phyloP scores from a whole-genome alignment of 768 basidiomycete species.

The Kwoniella sp. region DNA sequence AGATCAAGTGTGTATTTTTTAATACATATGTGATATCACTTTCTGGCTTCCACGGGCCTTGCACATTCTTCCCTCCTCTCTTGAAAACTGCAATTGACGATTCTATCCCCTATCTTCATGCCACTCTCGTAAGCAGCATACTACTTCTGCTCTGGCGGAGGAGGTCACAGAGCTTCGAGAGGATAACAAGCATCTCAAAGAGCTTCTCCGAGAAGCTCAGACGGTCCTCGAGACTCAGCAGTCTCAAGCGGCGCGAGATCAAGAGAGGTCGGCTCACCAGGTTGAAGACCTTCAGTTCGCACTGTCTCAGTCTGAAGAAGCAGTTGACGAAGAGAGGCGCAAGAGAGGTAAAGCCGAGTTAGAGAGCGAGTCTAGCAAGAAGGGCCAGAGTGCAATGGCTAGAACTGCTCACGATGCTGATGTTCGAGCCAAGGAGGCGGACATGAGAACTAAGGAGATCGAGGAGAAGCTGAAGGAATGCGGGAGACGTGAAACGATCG shows the following conservation, averaged over 20 bases:
- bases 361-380: constrained; percentile 13
- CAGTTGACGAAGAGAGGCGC: background rate
- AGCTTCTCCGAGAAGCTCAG: background rate
- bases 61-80: too few species aligned
- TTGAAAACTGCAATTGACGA: too few species aligned
- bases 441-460: background rate
- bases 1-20: background rate
- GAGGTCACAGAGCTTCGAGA: background rate
- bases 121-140: background rate
- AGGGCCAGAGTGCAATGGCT: constrained; percentile 23
- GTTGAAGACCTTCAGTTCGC: background rate
- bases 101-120: too few species aligned
- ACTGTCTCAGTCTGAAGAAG: background rate
- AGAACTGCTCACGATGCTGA: constrained; percentile 9
- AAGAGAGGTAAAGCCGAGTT: constrained; percentile 9
- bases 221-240: background rate
- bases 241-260: background rate
- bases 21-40: too few species aligned
- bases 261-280: background rate
- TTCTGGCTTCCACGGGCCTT: too few species aligned
- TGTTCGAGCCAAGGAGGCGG: constrained; percentile 6
- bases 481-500: constrained; percentile 7
- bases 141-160: background rate
- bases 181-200: background rate
- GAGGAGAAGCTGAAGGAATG: constrained; percentile 9